Base-by-base conservation (phyloP, 768 basidiomycete genomes). In the Pleurotus tuber-regium region DNA sequence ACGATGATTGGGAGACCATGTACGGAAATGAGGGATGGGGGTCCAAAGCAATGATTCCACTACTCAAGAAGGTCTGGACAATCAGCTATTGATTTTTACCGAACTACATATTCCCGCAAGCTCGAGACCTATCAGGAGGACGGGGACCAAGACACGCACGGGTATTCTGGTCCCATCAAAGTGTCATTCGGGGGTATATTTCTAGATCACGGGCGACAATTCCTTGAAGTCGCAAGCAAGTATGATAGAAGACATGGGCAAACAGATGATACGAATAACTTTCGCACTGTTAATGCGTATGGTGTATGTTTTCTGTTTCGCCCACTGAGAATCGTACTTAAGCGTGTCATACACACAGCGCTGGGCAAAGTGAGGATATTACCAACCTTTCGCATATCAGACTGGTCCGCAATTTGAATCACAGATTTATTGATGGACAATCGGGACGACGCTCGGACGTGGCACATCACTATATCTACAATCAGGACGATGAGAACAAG, bases 371-470 rank as follows among this genome's bases (percentile, higher is more conserved):
- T 43, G 23, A 43, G 42, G n/a, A 7, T 38, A 38, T n/a, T 8
- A 8, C 35, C 11, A 19, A n/a, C n/a, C n/a, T n/a, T n/a, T n/a
- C n/a, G n/a, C n/a, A n/a, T n/a, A n/a, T n/a, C n/a, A n/a, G n/a
- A n/a, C n/a, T n/a, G n/a, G n/a, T n/a, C n/a, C n/a, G n/a, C n/a
- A n/a, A n/a, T n/a, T n/a, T n/a, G 35, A 16, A 10, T 3, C 44
- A 5, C 55, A 88, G 85, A 58, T 87, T 80, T 59, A 69, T 87
- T 14, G 70, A 80, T 53, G 63, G 58, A 1, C 60, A 64, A 12
- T 80, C 74, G 2, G 84, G 85, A 21, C 70, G 57, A 39, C 77
- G 85, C 18, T 83, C 83, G 0, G 83, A 86, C 58, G 59, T 74
- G 0, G 71, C 84, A 1, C 76, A 81, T 52, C 57, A 70, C 55